Evolutionary conservation across 768 basidiomycete species (phyloP), one percentile per base, ranked within the genome.

Genomic region (Phylloporus arenicola): DNA sequence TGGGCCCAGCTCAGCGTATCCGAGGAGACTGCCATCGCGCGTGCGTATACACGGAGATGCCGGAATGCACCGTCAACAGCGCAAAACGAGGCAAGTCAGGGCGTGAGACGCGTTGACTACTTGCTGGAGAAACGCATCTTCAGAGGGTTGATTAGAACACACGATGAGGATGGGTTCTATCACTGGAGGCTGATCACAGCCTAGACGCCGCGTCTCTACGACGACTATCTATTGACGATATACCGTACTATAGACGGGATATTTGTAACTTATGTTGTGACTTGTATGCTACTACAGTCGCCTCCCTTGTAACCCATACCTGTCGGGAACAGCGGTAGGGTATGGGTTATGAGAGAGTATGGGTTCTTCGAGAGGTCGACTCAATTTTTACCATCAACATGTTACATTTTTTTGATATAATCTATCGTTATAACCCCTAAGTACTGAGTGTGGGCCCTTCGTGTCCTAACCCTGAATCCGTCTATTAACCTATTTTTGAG

Each of bases 21-120:
- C 4, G 50, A 65, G 51, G 64, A 60, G 61, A 69, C 57, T 4
- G 67, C 50, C 29, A 58, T 70, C 45, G 66, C 72, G 12, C 65
- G 60, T 4, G 71, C 68, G 10, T 72, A 72, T 50, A 73, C 70
- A 19, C 65, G 68, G 44, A 54, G 72, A 48, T 70, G 57, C 55
- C 53, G 55, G 31, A 68, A 61, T 20, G 67, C 48, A 14, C 64
- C 69, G 9, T 65, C 63, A 1, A 54, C 53, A 3, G 66, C 67
- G 19, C 53, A 67, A 40, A 55, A 63, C 37, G 70, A 70, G 51
- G 65, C 69, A 24, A 65, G 60, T 31, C 63, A 63, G 40, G 74
- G 74, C 1, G 74, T 75, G 38, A 72, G 68, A 39, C 57, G 69
- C 6, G 57, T 75, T 19, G 74, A 75, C 56, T 75, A 72, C 38